Percentiles rank a stretch among this genome's conserved stretches.
phyloP scores from a whole-genome alignment of 805 yeast genomes.

The Tanozyma kutaoensis region DNA sequence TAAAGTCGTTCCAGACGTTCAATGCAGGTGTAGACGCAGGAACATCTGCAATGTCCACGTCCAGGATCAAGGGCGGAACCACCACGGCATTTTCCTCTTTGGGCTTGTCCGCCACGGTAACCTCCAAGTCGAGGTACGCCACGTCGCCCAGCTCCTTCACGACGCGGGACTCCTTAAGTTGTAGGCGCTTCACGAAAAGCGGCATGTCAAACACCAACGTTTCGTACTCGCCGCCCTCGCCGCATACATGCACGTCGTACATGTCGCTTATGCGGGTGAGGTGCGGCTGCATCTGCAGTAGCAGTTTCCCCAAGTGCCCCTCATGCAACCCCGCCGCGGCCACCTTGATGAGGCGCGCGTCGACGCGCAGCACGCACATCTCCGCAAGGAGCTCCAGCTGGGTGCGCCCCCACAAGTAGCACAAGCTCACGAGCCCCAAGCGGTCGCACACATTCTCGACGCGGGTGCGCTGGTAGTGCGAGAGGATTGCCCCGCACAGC shows the following conservation, averaged over 20 bases:
- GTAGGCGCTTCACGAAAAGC: slow-evolving; percentile 44
- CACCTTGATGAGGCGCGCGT: slow-evolving; percentile 81
- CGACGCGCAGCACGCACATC: slow-evolving; percentile 54
- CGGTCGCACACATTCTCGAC: slow-evolving; percentile 85
- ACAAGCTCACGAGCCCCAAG: slow-evolving; percentile 51
- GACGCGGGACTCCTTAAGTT: slow-evolving; percentile 24
- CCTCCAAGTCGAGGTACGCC: slow-evolving; percentile 41
- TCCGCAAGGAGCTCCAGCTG: slow-evolving; percentile 73
- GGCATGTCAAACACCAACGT: slow-evolving; percentile 87
- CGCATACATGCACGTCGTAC: slow-evolving; percentile 88
- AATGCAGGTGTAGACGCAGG: too few species aligned
- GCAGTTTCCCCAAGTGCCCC: slow-evolving; percentile 52
- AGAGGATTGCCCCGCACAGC: slow-evolving; percentile 90
- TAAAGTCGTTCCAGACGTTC: not conserved
- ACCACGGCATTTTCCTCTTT: too few species aligned
- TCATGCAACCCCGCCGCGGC: slow-evolving; percentile 79
- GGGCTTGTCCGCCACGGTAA: slow-evolving; percentile 1
- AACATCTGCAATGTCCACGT: slow-evolving; percentile 14
- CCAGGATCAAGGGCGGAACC: slow-evolving; percentile 27
- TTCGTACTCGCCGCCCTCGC: slow-evolving; percentile 99
- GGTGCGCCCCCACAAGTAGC: slow-evolving; percentile 84
- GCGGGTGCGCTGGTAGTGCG: slow-evolving; percentile 89
- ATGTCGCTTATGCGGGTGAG: slow-evolving; percentile 41
- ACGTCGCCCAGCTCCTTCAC: slow-evolving; percentile 55
- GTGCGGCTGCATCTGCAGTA: slow-evolving; percentile 48